Percentiles rank a stretch among this genome's conserved stretches.
Conservation (phyloP, 2,329 filamentous ascomycete genomes). For the Ascochyta koolunga region DNA sequence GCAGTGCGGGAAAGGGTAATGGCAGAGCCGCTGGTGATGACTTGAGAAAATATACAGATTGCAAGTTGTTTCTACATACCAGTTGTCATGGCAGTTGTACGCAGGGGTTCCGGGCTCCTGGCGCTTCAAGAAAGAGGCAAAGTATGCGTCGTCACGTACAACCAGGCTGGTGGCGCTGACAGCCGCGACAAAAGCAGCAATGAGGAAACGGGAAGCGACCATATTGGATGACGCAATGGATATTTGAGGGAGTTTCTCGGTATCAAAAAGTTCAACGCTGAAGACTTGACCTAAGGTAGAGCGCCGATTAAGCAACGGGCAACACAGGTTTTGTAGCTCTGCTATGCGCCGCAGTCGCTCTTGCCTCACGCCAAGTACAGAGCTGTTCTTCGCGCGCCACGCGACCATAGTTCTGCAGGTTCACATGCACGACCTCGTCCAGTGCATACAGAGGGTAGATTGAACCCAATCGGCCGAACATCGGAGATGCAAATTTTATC, state of each 20-base stretch:
- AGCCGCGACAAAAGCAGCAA: constrained; percentile 20
- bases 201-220: constrained; percentile 18
- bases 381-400: neutral
- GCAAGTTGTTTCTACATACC: constrained; percentile 28
- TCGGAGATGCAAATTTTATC: constrained; percentile 37
- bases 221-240: constrained; percentile 14
- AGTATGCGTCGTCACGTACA: constrained; percentile 19
- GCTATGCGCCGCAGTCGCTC: constrained; percentile 1
- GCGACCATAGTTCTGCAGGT: neutral
- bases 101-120: constrained; percentile 53
- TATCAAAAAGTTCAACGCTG: neutral
- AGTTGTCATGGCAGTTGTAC: constrained; percentile 59
- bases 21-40: constrained; percentile 31
- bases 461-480: constrained; percentile 4
- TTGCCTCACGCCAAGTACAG: neutral
- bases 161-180: constrained; percentile 16
- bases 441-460: neutral
- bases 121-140: constrained; percentile 47
- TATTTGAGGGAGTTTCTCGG: constrained; percentile 4
- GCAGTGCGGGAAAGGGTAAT: constrained; percentile 47
- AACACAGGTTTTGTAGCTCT: constrained; percentile 22
- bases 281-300: neutral
- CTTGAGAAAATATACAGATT: neutral
- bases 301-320: neutral
- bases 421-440: constrained; percentile 3